Conservation (phyloP, 1,139 yeast genomes). For the Magnusiomyces tetraspermus region DNA sequence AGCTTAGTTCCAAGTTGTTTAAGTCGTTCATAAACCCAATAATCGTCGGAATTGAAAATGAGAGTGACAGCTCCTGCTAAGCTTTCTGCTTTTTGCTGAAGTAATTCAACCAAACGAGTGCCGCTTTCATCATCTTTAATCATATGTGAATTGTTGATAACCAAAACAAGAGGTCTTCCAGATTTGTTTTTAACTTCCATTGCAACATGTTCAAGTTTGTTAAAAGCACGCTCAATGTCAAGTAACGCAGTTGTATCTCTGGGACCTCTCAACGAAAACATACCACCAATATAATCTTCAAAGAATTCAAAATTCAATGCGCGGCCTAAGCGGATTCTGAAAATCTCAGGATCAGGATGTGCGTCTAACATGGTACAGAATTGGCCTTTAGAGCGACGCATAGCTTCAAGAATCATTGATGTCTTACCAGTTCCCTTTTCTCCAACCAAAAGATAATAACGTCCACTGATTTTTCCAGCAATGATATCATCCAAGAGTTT, state of each 20-base stretch:
- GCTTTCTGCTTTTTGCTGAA: constrained; percentile 77
- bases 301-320: constrained; percentile 66
- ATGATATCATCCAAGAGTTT: constrained; percentile 54
- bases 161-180: constrained; percentile 52
- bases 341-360: constrained; percentile 78
- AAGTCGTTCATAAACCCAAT: constrained; percentile 76
- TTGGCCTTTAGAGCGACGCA: constrained; percentile 53
- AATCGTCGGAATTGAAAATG: constrained; percentile 73
- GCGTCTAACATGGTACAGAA: constrained; percentile 72
- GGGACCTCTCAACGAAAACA: constrained; percentile 77
- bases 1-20: constrained; percentile 64
- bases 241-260: constrained; percentile 74
- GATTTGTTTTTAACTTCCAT: constrained; percentile 36
- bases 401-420: constrained; percentile 59
- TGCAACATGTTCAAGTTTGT: constrained; percentile 67
- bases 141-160: constrained; percentile 67
- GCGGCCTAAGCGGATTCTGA: constrained; percentile 64
- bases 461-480: constrained; percentile 51
- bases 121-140: constrained; percentile 67
- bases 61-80: constrained; percentile 68
- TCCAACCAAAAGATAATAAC: constrained; percentile 66
- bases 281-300: constrained; percentile 75
- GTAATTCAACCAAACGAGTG: constrained; percentile 55
- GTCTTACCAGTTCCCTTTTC: constrained; percentile 87
- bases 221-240: constrained; percentile 76